These are phyloP conservation scores for Zoysia japonica DNA, from an alignment of 176 grass and related monocot genomes.

Conservation along the genomic window DNA sequence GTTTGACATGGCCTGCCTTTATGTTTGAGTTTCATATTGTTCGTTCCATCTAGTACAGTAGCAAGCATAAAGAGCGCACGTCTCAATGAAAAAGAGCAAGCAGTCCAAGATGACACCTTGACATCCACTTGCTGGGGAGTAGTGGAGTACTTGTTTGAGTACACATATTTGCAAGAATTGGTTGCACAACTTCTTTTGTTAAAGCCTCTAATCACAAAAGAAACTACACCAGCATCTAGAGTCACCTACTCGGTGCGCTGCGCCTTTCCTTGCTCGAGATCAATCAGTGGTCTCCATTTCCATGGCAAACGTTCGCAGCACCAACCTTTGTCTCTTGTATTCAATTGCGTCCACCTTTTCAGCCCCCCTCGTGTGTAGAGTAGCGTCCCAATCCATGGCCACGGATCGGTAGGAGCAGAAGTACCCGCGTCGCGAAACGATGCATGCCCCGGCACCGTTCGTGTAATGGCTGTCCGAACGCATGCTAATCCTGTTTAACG, in stretches of 20 bases:
- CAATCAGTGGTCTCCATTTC: slow-evolving; percentile 41
- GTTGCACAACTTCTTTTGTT: background rate
- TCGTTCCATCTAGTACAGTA: background rate
- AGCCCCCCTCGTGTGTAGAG: slow-evolving; percentile 33
- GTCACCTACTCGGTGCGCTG: background rate
- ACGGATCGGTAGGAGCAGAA: background rate
- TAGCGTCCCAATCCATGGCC: slow-evolving; percentile 28
- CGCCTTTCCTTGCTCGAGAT: slow-evolving; percentile 23
- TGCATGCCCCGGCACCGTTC: background rate
- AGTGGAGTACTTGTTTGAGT: slow-evolving; percentile 27
- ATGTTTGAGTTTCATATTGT: background rate
- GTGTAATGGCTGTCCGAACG: background rate
- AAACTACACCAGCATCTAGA: background rate
- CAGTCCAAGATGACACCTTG: background rate
- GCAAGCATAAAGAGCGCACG: background rate
- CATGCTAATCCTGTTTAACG: slow-evolving; percentile 42
- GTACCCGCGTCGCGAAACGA: background rate
- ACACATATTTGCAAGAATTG: background rate
- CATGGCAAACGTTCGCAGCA: slow-evolving; percentile 36
- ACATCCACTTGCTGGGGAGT: background rate
- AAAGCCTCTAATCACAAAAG: background rate
- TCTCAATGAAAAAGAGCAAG: too few species aligned
- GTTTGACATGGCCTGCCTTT: slow-evolving; percentile 9
- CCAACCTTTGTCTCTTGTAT: slow-evolving; percentile 49
- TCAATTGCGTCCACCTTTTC: slow-evolving; percentile 32